Conservation (phyloP, 345 rosid genomes). For the Populus ilicifolia region DNA sequence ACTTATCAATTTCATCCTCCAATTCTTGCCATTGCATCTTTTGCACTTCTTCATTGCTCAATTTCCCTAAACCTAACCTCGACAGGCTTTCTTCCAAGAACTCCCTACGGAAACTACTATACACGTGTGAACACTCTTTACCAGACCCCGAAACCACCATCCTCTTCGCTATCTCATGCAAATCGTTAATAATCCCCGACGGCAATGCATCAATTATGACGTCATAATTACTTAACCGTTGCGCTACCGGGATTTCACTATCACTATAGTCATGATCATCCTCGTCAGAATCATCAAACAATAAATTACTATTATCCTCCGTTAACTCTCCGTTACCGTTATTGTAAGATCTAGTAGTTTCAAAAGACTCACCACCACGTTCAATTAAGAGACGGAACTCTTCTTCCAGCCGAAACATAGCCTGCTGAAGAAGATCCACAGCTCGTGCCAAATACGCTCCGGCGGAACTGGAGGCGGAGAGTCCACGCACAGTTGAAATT, state of each 20-base stretch:
- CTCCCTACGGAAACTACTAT: conserved; percentile 71
- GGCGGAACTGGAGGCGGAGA: conserved; percentile 38
- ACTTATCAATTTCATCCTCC: conserved; percentile 78
- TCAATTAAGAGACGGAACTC: conserved; percentile 81
- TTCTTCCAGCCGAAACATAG: conserved; percentile 73
- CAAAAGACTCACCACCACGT: conserved; percentile 63
- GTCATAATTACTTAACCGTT: conserved; percentile 68
- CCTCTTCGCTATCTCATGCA: conserved; percentile 83
- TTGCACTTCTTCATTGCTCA: conserved; percentile 79
- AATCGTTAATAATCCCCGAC: conserved; percentile 64
- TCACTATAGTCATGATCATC: conserved; percentile 46
- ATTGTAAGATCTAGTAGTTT: conserved; percentile 18
- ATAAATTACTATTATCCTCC: neutral
- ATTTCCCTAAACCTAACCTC: conserved; percentile 64
- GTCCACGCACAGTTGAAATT: conserved; percentile 39
- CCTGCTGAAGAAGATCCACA: conserved; percentile 72
- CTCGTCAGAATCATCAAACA: conserved; percentile 35
- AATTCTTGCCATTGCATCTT: conserved; percentile 72
- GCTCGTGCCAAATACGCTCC: conserved; percentile 60
- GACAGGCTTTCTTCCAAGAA: conserved; percentile 78
- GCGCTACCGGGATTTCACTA: conserved; percentile 66
- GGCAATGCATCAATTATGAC: conserved; percentile 86
- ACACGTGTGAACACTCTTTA: conserved; percentile 73
- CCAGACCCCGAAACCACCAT: conserved; percentile 77
- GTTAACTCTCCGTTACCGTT: conserved; percentile 11